These are phyloP conservation scores for Puccinia triticina DNA, from an alignment of 1,284 basidiomycete species.

Conservation along the genomic window DNA sequence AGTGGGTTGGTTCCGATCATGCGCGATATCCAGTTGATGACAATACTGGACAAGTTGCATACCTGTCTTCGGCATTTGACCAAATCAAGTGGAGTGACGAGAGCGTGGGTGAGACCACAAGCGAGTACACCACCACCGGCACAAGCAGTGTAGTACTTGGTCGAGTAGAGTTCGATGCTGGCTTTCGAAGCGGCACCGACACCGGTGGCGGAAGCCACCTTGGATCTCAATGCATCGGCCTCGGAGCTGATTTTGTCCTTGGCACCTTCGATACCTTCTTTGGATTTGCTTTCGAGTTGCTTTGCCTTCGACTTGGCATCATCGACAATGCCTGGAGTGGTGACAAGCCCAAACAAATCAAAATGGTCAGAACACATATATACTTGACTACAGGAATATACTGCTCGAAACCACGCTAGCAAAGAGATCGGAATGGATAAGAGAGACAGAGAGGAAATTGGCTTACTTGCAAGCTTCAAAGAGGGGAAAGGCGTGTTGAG, in stretches of 20 bases:
- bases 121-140: slow-evolving; percentile 58
- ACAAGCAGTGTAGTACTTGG: slow-evolving; percentile 58
- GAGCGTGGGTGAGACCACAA: slow-evolving; percentile 59
- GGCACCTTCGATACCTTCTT: slow-evolving; percentile 55
- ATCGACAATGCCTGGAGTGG: slow-evolving; percentile 52
- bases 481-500: slow-evolving; percentile 52
- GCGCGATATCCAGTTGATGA: background rate
- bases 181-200: slow-evolving; percentile 53
- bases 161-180: slow-evolving; percentile 58
- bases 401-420: background rate
- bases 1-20: background rate
- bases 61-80: slow-evolving; percentile 60
- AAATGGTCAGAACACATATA: background rate
- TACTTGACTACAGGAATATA: background rate
- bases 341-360: background rate
- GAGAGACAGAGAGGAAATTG: background rate
- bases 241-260: slow-evolving; percentile 54
- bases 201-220: slow-evolving; percentile 51
- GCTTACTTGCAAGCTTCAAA: slow-evolving; percentile 41
- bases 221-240: slow-evolving; percentile 49
- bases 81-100: slow-evolving; percentile 59
- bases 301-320: slow-evolving; percentile 55
- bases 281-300: slow-evolving; percentile 54
- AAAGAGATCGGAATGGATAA: background rate
- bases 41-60: background rate